Evolutionary conservation across 306 rosid genomes (phyloP).

Genomic region (Cucurbita ficifolia): DNA sequence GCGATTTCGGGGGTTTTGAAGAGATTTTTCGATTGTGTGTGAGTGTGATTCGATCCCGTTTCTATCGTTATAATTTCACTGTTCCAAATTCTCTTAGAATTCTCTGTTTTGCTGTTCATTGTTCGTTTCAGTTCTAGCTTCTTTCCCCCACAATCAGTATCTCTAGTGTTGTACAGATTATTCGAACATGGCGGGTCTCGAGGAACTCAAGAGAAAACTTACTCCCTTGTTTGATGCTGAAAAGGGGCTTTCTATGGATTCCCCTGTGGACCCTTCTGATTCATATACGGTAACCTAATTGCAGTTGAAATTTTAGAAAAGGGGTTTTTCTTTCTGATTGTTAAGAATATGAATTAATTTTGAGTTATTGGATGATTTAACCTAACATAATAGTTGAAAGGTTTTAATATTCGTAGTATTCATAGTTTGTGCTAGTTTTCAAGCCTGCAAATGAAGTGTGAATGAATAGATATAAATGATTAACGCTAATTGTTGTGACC

Average conservation of each 20-base stretch:
- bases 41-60: not conserved
- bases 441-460: not conserved
- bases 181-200: conserved; percentile 63
- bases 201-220: conserved; percentile 76
- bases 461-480: not conserved
- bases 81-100: not conserved
- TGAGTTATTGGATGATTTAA: not conserved
- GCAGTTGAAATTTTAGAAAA: not conserved
- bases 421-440: not conserved
- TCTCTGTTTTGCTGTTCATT: not conserved
- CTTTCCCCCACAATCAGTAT: not conserved
- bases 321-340: not conserved
- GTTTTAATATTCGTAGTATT: not conserved
- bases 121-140: not conserved
- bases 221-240: conserved; percentile 52
- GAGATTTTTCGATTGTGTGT: not conserved
- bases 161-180: not conserved
- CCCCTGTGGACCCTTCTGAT: conserved; percentile 61
- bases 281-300: conserved; percentile 54
- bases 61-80: not conserved
- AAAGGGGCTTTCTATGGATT: conserved; percentile 49
- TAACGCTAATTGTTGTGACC: not conserved
- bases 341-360: not conserved
- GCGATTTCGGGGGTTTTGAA: not conserved
- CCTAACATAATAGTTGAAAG: not conserved